Evolutionary conservation across 345 rosid species (phyloP).

Genomic region (Gossypium turneri): DNA sequence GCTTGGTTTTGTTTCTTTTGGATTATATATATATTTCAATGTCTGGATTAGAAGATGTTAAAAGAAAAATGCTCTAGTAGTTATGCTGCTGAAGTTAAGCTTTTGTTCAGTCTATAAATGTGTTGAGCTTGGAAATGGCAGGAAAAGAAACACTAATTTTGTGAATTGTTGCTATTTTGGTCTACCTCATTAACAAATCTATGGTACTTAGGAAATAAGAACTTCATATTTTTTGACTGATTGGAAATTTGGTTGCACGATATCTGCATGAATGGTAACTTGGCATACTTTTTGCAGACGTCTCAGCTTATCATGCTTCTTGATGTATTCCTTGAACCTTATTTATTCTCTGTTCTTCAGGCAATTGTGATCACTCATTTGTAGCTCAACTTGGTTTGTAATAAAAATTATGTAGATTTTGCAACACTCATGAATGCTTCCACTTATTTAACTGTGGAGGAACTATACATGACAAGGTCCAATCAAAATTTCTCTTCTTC

Average conservation of each 20-base stretch:
- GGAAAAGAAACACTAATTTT: conserved; percentile 16
- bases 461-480: not conserved
- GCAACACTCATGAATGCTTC: not conserved
- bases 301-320: not conserved
- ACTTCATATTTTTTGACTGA: not conserved
- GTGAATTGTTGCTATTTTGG: not conserved
- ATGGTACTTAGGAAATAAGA: not conserved
- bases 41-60: not conserved
- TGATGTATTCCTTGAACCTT: not conserved
- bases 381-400: not conserved
- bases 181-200: not conserved
- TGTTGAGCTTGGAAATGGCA: not conserved
- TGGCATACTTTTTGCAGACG: not conserved
- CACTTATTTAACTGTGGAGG: not conserved
- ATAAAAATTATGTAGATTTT: not conserved
- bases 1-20: not conserved
- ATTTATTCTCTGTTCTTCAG: not conserved
- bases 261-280: not conserved
- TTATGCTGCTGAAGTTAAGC: conserved; percentile 2
- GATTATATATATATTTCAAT: not conserved
- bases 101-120: not conserved
- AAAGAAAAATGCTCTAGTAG: not conserved
- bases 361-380: not conserved
- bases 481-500: not conserved
- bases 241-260: not conserved